Evolutionary conservation across 2,329 filamentous ascomycete species (phyloP).

Genomic region (Aspergillus candidus): DNA sequence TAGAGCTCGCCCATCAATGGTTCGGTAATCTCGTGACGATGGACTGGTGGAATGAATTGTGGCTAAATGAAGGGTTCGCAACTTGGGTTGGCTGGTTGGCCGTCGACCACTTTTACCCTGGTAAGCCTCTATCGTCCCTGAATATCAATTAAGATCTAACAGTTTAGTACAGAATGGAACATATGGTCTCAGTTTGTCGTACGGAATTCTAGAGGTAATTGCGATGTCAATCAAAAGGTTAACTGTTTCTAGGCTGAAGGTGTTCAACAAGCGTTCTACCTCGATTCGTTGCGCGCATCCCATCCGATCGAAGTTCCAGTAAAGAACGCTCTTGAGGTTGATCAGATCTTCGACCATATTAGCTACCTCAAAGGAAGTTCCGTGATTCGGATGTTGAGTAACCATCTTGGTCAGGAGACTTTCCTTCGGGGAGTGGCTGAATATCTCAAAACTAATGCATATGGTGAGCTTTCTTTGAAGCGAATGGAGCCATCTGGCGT

Average conservation of each 20-base stretch:
- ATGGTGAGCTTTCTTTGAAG: slow-evolving; percentile 47
- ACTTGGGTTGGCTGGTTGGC: slow-evolving; percentile 98
- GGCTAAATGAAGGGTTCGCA: slow-evolving; percentile 94
- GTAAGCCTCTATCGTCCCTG: slow-evolving; percentile 29
- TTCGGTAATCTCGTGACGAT: slow-evolving; percentile 93
- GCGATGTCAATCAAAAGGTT: slow-evolving; percentile 29
- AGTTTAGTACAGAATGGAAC: slow-evolving; percentile 65
- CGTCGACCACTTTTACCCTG: slow-evolving; percentile 80
- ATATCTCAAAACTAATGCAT: slow-evolving; percentile 83
- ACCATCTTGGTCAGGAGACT: slow-evolving; percentile 76
- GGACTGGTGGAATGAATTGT: slow-evolving; percentile 94
- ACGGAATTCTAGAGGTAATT: slow-evolving; percentile 53
- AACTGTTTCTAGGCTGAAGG: slow-evolving; percentile 64
- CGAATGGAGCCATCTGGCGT: background rate
- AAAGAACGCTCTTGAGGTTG: slow-evolving; percentile 85
- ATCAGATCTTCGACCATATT: slow-evolving; percentile 96
- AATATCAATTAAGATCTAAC: slow-evolving; percentile 13
- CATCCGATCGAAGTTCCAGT: slow-evolving; percentile 97
- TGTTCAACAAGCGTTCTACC: slow-evolving; percentile 81
- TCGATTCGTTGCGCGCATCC: slow-evolving; percentile 84
- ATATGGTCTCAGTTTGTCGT: slow-evolving; percentile 95
- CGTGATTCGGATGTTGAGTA: slow-evolving; percentile 91
- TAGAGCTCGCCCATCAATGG: slow-evolving; percentile 90
- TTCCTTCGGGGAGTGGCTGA: slow-evolving; percentile 86
- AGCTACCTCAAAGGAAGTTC: slow-evolving; percentile 96